phyloP scores from a whole-genome alignment of 768 basidiomycete genomes.

The Collybia nuda region DNA sequence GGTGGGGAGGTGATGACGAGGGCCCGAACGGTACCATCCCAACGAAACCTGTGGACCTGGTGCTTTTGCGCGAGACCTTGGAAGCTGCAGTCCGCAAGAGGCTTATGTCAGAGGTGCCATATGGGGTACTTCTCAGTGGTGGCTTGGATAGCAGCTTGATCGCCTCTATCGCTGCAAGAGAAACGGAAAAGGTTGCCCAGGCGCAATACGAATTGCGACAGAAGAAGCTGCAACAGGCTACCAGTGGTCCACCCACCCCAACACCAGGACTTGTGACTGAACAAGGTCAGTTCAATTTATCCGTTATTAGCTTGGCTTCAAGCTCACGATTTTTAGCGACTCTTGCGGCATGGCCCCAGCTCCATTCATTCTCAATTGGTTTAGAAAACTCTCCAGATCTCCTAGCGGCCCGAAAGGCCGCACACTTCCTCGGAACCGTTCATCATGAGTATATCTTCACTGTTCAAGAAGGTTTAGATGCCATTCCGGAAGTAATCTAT shows the following conservation, averaged over 20 bases:
- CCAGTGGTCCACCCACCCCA: conserved; percentile 61
- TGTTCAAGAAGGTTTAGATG: conserved; percentile 96
- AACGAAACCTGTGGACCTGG: conserved; percentile 60
- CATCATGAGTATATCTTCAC: conserved; percentile 99
- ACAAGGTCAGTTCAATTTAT: conserved; percentile 41
- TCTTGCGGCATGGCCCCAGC: conserved; percentile 87
- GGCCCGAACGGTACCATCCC: conserved; percentile 54
- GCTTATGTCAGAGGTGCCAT: conserved; percentile 98
- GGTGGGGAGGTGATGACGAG: conserved; percentile 87
- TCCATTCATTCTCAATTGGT: conserved; percentile 98
- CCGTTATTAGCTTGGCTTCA: not conserved
- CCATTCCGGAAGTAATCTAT: conserved; percentile 95
- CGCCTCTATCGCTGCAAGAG: conserved; percentile 90
- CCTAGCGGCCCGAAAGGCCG: conserved; percentile 90
- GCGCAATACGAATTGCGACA: conserved; percentile 75
- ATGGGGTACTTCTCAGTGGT: conserved; percentile 93
- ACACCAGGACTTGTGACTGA: conserved; percentile 44
- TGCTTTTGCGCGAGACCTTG: conserved; percentile 72
- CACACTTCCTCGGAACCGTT: conserved; percentile 88
- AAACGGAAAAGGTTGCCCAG: conserved; percentile 88
- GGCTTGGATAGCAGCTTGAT: conserved; percentile 96
- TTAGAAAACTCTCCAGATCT: conserved; percentile 94
- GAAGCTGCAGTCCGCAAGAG: conserved; percentile 94
- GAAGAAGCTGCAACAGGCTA: conserved; percentile 50
- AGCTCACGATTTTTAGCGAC: conserved; percentile 45